Percentiles rank a stretch among this genome's conserved stretches.
phyloP scores from a whole-genome alignment of 1,284 basidiomycete genomes.

The Ceratobasidium papillatum region DNA sequence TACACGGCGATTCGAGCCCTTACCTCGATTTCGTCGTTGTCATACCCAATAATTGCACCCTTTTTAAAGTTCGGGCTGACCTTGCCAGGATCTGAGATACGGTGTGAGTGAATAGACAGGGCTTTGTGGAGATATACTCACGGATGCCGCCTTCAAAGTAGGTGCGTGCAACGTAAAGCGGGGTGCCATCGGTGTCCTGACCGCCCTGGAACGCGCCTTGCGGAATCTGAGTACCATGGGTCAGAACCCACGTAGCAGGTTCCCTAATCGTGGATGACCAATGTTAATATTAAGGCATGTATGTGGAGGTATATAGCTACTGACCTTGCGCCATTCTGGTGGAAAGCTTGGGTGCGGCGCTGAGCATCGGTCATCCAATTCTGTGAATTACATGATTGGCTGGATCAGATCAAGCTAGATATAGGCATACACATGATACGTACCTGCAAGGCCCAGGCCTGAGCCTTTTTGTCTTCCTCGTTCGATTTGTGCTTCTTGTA shows the following conservation, averaged over 20 bases:
- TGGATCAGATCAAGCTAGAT: constrained; percentile 6
- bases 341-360: constrained; percentile 61
- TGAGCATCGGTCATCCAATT: constrained; percentile 68
- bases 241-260: constrained; percentile 54
- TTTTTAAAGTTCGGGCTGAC: constrained; percentile 64
- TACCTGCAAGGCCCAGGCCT: constrained; percentile 58
- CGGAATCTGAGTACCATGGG: constrained; percentile 67
- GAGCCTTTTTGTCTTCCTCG: constrained; percentile 66
- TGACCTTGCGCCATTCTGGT: constrained; percentile 56
- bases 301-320: constrained; percentile 54
- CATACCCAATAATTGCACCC: constrained; percentile 70
- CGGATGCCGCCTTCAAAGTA: constrained; percentile 68
- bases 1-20: constrained; percentile 44
- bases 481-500: constrained; percentile 66
- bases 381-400: not conserved
- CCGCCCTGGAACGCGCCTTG: constrained; percentile 65
- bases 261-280: not conserved
- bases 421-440: constrained; percentile 45
- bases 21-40: constrained; percentile 66
- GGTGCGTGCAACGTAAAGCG: constrained; percentile 66
- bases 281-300: not conserved
- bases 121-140: constrained; percentile 53
- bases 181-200: constrained; percentile 58
- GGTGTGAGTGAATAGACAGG: constrained; percentile 15
- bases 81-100: constrained; percentile 67